phyloP scores from a whole-genome alignment of 345 rosid species.

The Erodium maritimum region DNA sequence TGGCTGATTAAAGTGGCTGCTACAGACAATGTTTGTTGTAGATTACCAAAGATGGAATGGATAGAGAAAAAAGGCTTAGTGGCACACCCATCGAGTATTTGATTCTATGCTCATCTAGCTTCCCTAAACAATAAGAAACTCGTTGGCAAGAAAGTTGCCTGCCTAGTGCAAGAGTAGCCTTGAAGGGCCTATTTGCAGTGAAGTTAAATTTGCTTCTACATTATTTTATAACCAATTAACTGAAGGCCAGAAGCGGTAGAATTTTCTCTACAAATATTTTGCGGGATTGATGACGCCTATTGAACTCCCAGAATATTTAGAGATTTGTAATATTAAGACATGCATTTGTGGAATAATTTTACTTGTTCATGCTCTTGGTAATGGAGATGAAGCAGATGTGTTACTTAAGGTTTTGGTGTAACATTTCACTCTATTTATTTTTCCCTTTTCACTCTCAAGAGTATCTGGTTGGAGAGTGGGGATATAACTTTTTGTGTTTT shows the following conservation, averaged over 20 bases:
- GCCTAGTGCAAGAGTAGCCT: background rate
- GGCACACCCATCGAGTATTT: background rate
- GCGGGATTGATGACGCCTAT: background rate
- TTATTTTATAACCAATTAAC: background rate
- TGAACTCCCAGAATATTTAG: too few relatives aligned
- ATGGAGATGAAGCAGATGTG: background rate
- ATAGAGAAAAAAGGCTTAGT: background rate
- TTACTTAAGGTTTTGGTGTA: background rate
- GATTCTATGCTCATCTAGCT: background rate
- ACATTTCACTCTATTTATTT: too few relatives aligned
- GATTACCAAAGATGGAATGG: background rate
- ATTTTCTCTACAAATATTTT: background rate
- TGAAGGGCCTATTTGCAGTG: background rate
- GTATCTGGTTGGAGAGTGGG: background rate
- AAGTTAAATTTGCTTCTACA: background rate
- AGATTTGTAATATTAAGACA: too few relatives aligned
- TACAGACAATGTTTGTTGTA: background rate
- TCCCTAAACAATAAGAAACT: background rate
- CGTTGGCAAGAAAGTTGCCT: background rate
- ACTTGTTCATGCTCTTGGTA: background rate
- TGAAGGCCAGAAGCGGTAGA: background rate
- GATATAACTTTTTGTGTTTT: background rate
- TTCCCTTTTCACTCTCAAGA: background rate
- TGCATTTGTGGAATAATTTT: too few relatives aligned
- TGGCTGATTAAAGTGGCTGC: background rate